Evolutionary conservation across 306 rosid genomes (phyloP), one percentile per base, ranked within the genome.

Genomic region (Quillaja saponaria): DNA sequence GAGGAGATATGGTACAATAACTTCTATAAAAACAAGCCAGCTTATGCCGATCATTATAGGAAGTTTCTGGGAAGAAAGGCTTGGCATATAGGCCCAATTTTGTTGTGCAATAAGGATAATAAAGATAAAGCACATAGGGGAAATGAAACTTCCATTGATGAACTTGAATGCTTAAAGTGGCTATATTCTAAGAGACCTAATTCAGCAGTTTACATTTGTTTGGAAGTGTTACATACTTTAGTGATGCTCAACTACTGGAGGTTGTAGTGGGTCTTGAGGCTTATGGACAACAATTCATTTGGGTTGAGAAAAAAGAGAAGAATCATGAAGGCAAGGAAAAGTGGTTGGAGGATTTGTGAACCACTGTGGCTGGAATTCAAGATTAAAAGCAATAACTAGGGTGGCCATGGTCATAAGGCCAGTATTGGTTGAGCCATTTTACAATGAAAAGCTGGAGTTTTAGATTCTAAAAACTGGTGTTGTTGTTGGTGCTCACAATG

Each of bases 311-410:
- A 52, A 61, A 69, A 18, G 68, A 17, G 13, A 64, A 58, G 3
- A 47, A 54, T 12, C 67, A 64, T 1, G 59, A 49, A 13, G 51
- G 34, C 15, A 10, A 53, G 0, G 67, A 61, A 38, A 62, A 44
- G 38, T 77, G 80, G 73, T 18, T 76, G n/a, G 76, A 31, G 76
- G 79, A n/a, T 73, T 78, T 45, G 70, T 78, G 66, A 78, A 76
- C 0, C 79, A 78, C 51, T 78, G 76, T 34, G 79, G 83, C 5
- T 78, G 79, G 83, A 73, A 73, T 14, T 64, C 79, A 0, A 49
- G 51, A 0, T 35, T 68, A 6, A 73, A 78, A 39, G 72, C 54
- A 3, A 66, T 73, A 14, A 13, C 58, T 3, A 63, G 73, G 7
- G 34, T 68, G 8, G 72, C 76, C 10, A 68, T 73, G 76, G 71